These are phyloP conservation scores for Boletus patriciae DNA, from an alignment of 768 basidiomycete genomes.

Conservation along the genomic window DNA sequence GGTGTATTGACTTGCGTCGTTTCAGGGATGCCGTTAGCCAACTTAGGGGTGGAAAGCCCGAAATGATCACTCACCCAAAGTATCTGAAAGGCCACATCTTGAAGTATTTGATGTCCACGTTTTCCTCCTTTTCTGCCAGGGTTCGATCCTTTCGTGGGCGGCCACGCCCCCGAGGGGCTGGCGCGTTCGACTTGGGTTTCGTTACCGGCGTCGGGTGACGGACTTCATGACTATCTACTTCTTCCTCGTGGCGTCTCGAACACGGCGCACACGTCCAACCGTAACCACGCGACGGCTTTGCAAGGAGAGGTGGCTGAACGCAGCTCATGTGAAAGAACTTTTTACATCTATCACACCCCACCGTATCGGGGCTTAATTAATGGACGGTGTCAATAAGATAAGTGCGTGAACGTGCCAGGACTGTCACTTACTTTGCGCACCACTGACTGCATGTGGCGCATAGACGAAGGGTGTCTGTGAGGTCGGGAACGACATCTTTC, in stretches of 20 bases:
- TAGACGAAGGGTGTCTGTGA: constrained; percentile 81
- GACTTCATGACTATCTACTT: constrained; percentile 73
- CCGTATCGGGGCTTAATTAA: constrained; percentile 67
- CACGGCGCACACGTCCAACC: constrained; percentile 98
- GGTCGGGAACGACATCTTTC: constrained; percentile 87
- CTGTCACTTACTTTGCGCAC: constrained; percentile 74
- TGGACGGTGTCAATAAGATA: constrained; percentile 25
- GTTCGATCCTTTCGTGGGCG: constrained; percentile 74
- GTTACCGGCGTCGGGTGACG: constrained; percentile 55
- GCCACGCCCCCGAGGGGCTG: constrained; percentile 69
- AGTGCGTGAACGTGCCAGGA: constrained; percentile 11
- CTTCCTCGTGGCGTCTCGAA: constrained; percentile 81
- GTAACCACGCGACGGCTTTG: constrained; percentile 94
- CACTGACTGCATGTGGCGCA: constrained; percentile 86
- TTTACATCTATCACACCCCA: constrained; percentile 90
- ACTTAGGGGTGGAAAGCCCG: neutral
- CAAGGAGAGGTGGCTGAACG: constrained; percentile 84
- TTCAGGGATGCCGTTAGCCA: constrained; percentile 15
- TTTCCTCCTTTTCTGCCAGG: constrained; percentile 76
- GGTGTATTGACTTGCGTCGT: constrained; percentile 69
- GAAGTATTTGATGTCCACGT: constrained; percentile 75
- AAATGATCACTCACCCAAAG: constrained; percentile 71
- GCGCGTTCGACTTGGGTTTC: constrained; percentile 69
- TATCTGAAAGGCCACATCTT: constrained; percentile 96
- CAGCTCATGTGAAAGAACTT: constrained; percentile 94